A percentile compares a stretch with the other conserved stretches of the same genome.
phyloP scores from a whole-genome alignment of 2,329 filamentous ascomycete species.

The Colletotrichum coccodes region DNA sequence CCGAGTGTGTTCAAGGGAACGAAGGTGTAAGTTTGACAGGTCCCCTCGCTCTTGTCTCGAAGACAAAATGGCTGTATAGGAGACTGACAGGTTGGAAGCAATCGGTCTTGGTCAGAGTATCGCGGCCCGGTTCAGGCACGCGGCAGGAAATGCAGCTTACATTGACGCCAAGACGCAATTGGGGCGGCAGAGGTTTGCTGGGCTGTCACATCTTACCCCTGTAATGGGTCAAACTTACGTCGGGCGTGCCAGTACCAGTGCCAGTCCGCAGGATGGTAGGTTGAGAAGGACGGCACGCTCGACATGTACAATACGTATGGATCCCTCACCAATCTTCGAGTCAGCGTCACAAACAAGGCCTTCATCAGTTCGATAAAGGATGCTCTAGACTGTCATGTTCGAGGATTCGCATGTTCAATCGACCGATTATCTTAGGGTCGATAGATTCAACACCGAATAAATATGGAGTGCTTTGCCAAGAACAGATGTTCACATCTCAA shows the following conservation, averaged over 20 bases:
- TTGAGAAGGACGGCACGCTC: too few species aligned
- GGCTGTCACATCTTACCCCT: conserved; percentile 91
- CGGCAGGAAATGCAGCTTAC: conserved; percentile 73
- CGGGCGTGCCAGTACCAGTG: neutral
- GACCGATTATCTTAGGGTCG: neutral
- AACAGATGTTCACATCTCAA: neutral
- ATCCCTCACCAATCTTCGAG: too few species aligned
- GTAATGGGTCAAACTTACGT: conserved; percentile 50
- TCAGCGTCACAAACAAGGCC: too few species aligned
- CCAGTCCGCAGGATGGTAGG: too few species aligned
- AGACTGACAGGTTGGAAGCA: conserved; percentile 59
- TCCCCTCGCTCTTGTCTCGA: conserved; percentile 7
- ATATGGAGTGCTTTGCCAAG: neutral
- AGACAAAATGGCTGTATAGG: neutral
- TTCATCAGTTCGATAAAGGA: neutral
- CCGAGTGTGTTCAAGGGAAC: conserved; percentile 89
- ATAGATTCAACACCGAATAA: neutral
- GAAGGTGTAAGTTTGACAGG: conserved; percentile 76
- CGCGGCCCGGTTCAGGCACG: conserved; percentile 55
- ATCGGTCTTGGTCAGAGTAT: conserved; percentile 75
- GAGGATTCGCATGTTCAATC: neutral
- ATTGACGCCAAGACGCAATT: conserved; percentile 80
- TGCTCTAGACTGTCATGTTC: neutral
- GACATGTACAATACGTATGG: neutral
- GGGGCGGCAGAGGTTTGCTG: conserved; percentile 90